phyloP scores from a whole-genome alignment of 139 green algal species.

The Closterium sp. region DNA sequence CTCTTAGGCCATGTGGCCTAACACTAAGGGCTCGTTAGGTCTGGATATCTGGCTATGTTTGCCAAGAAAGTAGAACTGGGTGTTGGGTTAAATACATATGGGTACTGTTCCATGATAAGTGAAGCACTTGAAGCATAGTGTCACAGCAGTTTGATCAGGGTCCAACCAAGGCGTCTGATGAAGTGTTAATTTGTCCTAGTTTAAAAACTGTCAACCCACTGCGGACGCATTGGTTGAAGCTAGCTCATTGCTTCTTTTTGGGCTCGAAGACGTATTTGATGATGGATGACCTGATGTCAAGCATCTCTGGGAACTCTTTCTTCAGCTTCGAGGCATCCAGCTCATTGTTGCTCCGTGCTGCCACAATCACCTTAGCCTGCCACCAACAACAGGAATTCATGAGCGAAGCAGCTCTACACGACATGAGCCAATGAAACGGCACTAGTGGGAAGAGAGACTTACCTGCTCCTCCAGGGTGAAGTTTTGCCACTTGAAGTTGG shows the following conservation, averaged over 20 bases:
- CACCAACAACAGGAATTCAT: not conserved
- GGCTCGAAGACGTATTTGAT: slow-evolving; percentile 87
- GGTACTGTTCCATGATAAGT: too few species aligned
- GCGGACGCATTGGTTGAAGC: too few species aligned
- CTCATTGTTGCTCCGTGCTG: slow-evolving; percentile 94
- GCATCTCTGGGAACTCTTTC: slow-evolving; percentile 83
- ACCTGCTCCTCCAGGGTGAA: slow-evolving; percentile 55
- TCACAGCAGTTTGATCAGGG: too few species aligned
- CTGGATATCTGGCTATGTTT: too few species aligned
- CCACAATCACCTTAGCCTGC: slow-evolving; percentile 96
- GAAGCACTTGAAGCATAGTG: too few species aligned
- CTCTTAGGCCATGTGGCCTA: too few species aligned
- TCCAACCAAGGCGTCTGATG: too few species aligned
- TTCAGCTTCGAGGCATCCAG: slow-evolving; percentile 82
- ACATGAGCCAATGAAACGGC: not conserved
- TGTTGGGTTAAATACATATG: too few species aligned
- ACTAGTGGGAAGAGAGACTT: not conserved
- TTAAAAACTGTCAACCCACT: too few species aligned
- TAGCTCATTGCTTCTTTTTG: slow-evolving; percentile 26
- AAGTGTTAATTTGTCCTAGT: too few species aligned
- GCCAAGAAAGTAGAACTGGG: too few species aligned
- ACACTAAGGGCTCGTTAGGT: too few species aligned
- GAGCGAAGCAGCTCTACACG: not conserved
- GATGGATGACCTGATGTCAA: slow-evolving; percentile 85
- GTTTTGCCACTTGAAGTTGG: slow-evolving; percentile 83